A percentile compares a stretch with the other conserved stretches of the same genome.
Conservation (phyloP, 2,329 filamentous ascomycete genomes). For the Diaporthe humulicola region DNA sequence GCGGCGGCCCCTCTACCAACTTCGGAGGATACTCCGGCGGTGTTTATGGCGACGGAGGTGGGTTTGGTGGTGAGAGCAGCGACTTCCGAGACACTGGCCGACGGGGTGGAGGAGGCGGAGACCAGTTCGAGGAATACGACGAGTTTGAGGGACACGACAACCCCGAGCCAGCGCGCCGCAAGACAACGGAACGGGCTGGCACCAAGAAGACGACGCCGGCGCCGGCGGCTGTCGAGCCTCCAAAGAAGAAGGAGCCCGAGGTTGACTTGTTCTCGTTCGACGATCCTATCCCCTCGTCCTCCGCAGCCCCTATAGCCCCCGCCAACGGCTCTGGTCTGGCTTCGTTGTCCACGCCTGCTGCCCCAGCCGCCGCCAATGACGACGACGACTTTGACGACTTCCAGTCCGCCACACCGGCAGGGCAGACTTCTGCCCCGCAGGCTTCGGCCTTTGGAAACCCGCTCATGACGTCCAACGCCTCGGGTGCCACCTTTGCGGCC, state of each 20-base stretch:
- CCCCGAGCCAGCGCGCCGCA: slow-evolving; percentile 53
- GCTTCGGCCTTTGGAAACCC: slow-evolving; percentile 55
- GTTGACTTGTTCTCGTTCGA: slow-evolving; percentile 95
- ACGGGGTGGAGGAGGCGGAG: slow-evolving; percentile 59
- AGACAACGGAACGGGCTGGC: slow-evolving; percentile 51
- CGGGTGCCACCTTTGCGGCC: slow-evolving; percentile 79
- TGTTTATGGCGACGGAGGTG: slow-evolving; percentile 96
- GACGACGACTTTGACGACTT: slow-evolving; percentile 99
- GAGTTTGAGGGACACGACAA: slow-evolving; percentile 86
- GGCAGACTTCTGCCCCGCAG: slow-evolving; percentile 59
- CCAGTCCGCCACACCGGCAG: slow-evolving; percentile 82
- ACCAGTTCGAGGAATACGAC: slow-evolving; percentile 96
- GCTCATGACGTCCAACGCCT: slow-evolving; percentile 64
- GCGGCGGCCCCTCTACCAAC: slow-evolving; percentile 60
- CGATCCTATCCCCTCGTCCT: slow-evolving; percentile 71
- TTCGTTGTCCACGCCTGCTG: slow-evolving; percentile 53
- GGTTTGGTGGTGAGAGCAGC: slow-evolving; percentile 83
- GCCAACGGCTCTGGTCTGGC: slow-evolving; percentile 63
- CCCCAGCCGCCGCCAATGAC: slow-evolving; percentile 61
- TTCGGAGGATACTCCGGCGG: slow-evolving; percentile 75
- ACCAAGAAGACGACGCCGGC: slow-evolving; percentile 68
- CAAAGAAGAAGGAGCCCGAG: slow-evolving; percentile 89
- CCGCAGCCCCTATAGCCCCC: slow-evolving; percentile 59
- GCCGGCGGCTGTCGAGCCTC: slow-evolving; percentile 64
- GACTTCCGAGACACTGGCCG: slow-evolving; percentile 77